Percentiles rank a stretch among this genome's conserved stretches.
phyloP scores from a whole-genome alignment of 2,329 filamentous ascomycete genomes.

The Nigrospora sphaerica region DNA sequence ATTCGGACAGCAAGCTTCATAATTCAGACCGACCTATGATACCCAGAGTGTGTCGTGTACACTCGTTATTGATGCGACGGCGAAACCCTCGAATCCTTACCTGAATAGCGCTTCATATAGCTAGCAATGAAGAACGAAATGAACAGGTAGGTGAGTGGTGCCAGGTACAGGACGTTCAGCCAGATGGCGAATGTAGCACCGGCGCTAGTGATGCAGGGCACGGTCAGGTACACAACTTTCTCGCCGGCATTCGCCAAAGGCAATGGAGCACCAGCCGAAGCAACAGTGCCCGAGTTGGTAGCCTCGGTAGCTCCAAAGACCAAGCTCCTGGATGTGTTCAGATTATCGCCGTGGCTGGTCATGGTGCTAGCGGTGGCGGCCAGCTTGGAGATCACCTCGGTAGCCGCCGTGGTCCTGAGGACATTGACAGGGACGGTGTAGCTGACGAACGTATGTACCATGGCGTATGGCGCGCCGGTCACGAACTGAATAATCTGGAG shows the following conservation, averaged over 20 bases:
- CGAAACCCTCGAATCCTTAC: too few species aligned
- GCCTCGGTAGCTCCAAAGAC: constrained; percentile 41
- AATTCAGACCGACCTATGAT: too few species aligned
- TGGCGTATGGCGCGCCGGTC: constrained; percentile 70
- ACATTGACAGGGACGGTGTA: constrained; percentile 65
- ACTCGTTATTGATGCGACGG: too few species aligned
- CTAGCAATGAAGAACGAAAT: constrained; percentile 81
- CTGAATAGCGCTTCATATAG: constrained; percentile 69
- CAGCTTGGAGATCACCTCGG: constrained; percentile 13
- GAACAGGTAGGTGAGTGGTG: constrained; percentile 78
- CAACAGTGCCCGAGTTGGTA: constrained; percentile 34
- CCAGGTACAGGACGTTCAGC: constrained; percentile 79
- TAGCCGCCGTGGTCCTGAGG: constrained; percentile 21
- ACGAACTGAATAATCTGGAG: constrained; percentile 91
- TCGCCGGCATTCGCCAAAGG: constrained; percentile 23
- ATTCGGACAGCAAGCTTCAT: too few species aligned
- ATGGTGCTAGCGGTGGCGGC: constrained; percentile 22
- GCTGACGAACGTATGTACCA: constrained; percentile 74
- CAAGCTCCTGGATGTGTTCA: constrained; percentile 42
- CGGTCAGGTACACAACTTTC: constrained; percentile 44
- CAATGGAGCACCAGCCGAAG: too few species aligned
- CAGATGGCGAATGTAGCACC: constrained; percentile 84
- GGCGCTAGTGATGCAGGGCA: constrained; percentile 73
- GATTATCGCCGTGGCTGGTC: constrained; percentile 24
- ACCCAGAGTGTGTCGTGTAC: too few species aligned